phyloP scores from a whole-genome alignment of 108 stramenopile genomes.

The Cyclotella choctawhatcheeana region DNA sequence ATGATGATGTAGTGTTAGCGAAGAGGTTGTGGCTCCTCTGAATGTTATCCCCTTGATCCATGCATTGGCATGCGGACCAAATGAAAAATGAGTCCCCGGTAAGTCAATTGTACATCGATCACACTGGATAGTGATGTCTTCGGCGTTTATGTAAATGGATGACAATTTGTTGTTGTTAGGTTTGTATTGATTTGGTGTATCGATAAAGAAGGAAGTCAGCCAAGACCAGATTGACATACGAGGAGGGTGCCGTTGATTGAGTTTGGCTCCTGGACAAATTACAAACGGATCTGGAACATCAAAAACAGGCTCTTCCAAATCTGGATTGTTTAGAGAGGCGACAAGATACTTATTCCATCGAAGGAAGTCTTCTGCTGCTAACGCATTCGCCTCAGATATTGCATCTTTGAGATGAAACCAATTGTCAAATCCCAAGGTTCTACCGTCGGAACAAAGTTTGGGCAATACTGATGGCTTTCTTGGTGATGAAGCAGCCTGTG shows the following conservation, averaged over 20 bases:
- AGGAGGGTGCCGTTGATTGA: slow-evolving; percentile 37
- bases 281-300: slow-evolving; percentile 68
- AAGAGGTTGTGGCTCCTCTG: slow-evolving; percentile 57
- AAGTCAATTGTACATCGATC: slow-evolving; percentile 61
- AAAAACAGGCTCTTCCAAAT: slow-evolving; percentile 47
- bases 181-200: neutral
- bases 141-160: slow-evolving; percentile 81
- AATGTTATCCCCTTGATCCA: slow-evolving; percentile 76
- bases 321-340: slow-evolving; percentile 14
- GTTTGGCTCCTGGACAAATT: slow-evolving; percentile 72
- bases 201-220: slow-evolving; percentile 24
- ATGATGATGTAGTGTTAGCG: slow-evolving; percentile 74
- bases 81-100: slow-evolving; percentile 74
- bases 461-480: slow-evolving; percentile 51
- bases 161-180: slow-evolving; percentile 22
- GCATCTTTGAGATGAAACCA: slow-evolving; percentile 72
- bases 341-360: slow-evolving; percentile 75
- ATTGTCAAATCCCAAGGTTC: slow-evolving; percentile 66
- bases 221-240: slow-evolving; percentile 23
- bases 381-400: slow-evolving; percentile 72
- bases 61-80: slow-evolving; percentile 84
- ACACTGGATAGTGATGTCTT: slow-evolving; percentile 80
- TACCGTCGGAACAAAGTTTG: slow-evolving; percentile 67
- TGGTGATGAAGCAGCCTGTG: neutral
- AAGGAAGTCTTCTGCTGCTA: slow-evolving; percentile 72